phyloP scores from a whole-genome alignment of 2,329 filamentous ascomycete genomes.

The Meredithiella fracta region DNA sequence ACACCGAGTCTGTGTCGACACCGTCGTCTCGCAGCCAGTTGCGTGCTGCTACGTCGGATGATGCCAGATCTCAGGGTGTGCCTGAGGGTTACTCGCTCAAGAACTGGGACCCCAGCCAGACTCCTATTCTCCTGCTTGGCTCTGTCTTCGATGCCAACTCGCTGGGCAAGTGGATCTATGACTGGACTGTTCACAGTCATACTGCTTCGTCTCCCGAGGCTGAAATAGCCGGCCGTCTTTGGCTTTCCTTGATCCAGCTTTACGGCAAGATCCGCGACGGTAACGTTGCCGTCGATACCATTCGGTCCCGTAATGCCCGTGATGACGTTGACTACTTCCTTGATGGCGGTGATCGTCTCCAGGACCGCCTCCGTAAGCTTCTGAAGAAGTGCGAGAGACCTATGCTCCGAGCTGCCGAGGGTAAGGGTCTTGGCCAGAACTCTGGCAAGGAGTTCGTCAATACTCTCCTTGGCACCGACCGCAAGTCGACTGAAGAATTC shows the following conservation, averaged over 20 bases:
- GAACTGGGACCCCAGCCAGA: constrained; percentile 93
- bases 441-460: constrained; percentile 91
- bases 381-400: constrained; percentile 84
- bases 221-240: constrained; percentile 85
- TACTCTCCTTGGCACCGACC: constrained; percentile 81
- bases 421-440: constrained; percentile 65
- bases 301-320: constrained; percentile 53
- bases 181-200: constrained; percentile 92
- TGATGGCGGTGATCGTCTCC: constrained; percentile 71
- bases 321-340: constrained; percentile 76
- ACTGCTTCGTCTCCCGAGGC: constrained; percentile 68
- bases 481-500: constrained; percentile 79
- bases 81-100: constrained; percentile 85
- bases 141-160: constrained; percentile 97
- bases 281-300: constrained; percentile 57
- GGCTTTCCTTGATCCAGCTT: constrained; percentile 86
- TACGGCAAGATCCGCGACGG: constrained; percentile 86
- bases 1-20: constrained; percentile 17
- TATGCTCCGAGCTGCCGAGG: constrained; percentile 80
- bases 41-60: constrained; percentile 37
- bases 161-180: constrained; percentile 97
- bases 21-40: constrained; percentile 16
- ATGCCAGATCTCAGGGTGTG: constrained; percentile 53
- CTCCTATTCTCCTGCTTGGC: constrained; percentile 83
- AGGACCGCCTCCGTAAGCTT: constrained; percentile 66